Conservation (phyloP, 129 eudicot genomes). For the Arctium lappa region DNA sequence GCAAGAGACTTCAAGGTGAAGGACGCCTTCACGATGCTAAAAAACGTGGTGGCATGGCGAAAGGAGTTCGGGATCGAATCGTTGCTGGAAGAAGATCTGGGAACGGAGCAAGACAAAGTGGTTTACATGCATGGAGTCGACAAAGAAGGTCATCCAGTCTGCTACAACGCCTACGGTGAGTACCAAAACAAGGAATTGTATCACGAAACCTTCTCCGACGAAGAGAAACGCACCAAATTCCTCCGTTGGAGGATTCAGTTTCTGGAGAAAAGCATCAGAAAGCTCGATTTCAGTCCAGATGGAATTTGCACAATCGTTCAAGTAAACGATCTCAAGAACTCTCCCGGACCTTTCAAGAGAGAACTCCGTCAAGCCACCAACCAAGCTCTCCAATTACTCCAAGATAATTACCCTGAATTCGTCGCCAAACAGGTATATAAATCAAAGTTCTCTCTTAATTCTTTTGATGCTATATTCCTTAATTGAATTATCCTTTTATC, state of each 20-base stretch:
- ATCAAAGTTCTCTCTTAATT: neutral
- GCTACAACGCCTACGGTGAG: conserved; percentile 84
- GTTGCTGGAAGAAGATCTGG: conserved; percentile 51
- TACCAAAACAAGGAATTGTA: conserved; percentile 79
- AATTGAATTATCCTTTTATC: neutral
- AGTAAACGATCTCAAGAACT: conserved; percentile 75
- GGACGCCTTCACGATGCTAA: conserved; percentile 74
- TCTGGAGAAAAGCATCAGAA: conserved; percentile 68
- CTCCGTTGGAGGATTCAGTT: conserved; percentile 76
- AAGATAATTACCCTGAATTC: conserved; percentile 92
- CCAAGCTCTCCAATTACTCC: conserved; percentile 76
- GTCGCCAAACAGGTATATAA: conserved; percentile 82
- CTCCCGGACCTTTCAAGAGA: conserved; percentile 72
- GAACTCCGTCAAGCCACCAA: conserved; percentile 77
- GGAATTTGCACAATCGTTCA: conserved; percentile 69
- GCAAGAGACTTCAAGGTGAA: conserved; percentile 88
- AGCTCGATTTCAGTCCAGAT: conserved; percentile 76
- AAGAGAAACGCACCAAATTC: conserved; percentile 66
- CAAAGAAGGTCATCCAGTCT: conserved; percentile 85
- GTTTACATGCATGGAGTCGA: conserved; percentile 73
- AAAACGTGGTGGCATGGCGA: conserved; percentile 66
- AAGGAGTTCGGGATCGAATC: conserved; percentile 65
- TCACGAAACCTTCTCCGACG: conserved; percentile 55
- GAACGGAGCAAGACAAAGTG: conserved; percentile 58
- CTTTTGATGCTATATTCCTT: neutral